phyloP scores from a whole-genome alignment of 2,329 filamentous ascomycete species.

The Fonsecaea nubica region DNA sequence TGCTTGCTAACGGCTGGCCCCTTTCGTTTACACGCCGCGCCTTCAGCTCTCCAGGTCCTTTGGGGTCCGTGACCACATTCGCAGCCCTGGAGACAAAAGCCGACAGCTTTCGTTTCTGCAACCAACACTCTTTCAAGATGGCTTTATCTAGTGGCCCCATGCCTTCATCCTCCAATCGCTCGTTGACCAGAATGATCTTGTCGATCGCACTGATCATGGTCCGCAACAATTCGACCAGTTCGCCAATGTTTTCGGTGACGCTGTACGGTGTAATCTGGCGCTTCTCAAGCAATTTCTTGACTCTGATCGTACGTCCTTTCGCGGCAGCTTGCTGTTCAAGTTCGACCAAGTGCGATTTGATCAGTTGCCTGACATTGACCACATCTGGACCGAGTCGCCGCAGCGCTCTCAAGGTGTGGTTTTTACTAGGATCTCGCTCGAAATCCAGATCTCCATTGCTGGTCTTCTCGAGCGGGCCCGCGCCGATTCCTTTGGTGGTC shows the following conservation, averaged over 20 bases:
- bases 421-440: slow-evolving; percentile 37
- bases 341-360: slow-evolving; percentile 35
- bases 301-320: slow-evolving; percentile 27
- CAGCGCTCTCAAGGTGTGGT: slow-evolving; percentile 36
- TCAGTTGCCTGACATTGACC: slow-evolving; percentile 31
- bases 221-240: slow-evolving; percentile 40
- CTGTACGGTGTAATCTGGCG: slow-evolving; percentile 28
- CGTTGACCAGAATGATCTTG: slow-evolving; percentile 40
- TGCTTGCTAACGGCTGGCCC: not conserved
- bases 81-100: slow-evolving; percentile 28
- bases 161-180: slow-evolving; percentile 35
- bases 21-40: slow-evolving; percentile 6
- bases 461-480: slow-evolving; percentile 29
- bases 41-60: slow-evolving; percentile 8
- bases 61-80: slow-evolving; percentile 17
- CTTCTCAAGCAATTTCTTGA: slow-evolving; percentile 27
- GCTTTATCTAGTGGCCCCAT: slow-evolving; percentile 35
- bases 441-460: slow-evolving; percentile 37
- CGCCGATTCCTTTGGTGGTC: slow-evolving; percentile 37
- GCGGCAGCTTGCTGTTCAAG: slow-evolving; percentile 29
- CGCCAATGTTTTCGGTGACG: slow-evolving; percentile 29
- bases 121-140: slow-evolving; percentile 28
- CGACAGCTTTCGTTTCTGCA: slow-evolving; percentile 30
- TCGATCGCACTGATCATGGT: slow-evolving; percentile 46
- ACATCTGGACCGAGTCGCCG: slow-evolving; percentile 28